These are phyloP conservation scores for Debaryomyces hansenii DNA, from an alignment of 805 yeast species.

Conservation along the genomic window DNA sequence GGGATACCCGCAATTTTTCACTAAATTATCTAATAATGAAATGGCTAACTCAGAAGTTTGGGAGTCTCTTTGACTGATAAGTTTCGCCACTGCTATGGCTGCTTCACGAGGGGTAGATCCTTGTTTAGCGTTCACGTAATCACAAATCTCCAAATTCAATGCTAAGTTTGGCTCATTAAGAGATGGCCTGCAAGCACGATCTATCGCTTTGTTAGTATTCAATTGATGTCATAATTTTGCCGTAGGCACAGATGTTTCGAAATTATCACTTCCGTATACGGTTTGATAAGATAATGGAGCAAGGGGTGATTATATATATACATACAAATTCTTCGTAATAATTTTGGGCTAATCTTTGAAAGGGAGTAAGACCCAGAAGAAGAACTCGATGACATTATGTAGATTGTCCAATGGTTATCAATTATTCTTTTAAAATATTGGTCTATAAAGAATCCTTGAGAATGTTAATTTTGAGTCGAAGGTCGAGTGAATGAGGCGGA, in stretches of 20 bases:
- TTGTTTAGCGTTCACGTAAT: conserved; percentile 87
- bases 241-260: background rate
- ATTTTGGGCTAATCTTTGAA: conserved; percentile 46
- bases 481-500: background rate
- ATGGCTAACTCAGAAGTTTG: conserved; percentile 84
- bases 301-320: conserved; percentile 7
- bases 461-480: background rate
- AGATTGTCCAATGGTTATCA: conserved; percentile 1
- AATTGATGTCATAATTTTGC: background rate
- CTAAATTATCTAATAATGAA: conserved; percentile 81
- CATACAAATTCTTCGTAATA: conserved; percentile 46
- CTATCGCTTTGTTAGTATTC: conserved; percentile 22
- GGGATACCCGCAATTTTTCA: conserved; percentile 97
- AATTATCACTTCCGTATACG: background rate
- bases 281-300: background rate
- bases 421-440: background rate
- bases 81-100: conserved; percentile 77
- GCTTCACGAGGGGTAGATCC: conserved; percentile 92
- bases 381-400: conserved; percentile 12
- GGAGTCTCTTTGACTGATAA: conserved; percentile 79
- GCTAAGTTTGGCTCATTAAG: conserved; percentile 85
- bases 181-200: conserved; percentile 85
- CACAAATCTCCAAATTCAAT: conserved; percentile 89
- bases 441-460: background rate
- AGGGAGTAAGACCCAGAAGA: conserved; percentile 35